These are phyloP conservation scores for Coffea humblotiana DNA, from an alignment of 305 asterid genomes.

Conservation along the genomic window DNA sequence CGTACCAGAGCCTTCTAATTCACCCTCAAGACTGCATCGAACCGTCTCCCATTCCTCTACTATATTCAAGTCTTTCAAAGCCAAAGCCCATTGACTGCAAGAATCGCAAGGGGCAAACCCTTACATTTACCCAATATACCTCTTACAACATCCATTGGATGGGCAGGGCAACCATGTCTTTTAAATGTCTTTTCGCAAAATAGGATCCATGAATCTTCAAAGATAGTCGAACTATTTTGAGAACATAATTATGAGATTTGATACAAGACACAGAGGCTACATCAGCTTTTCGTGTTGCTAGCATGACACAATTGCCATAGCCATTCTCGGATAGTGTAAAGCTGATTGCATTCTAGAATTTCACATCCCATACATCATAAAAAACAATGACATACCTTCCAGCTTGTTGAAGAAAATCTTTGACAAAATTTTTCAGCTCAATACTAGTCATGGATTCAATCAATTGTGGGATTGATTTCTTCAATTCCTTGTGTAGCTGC, in stretches of 20 bases:
- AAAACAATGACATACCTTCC: too few species aligned
- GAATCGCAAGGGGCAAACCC: too few species aligned
- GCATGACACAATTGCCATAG: too few species aligned
- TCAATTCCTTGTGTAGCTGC: not conserved
- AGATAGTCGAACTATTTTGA: conserved; percentile 22
- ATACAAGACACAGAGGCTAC: conserved; percentile 18
- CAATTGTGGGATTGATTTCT: not conserved
- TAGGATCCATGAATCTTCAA: conserved; percentile 27
- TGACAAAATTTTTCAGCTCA: too few species aligned
- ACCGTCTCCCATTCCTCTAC: not conserved
- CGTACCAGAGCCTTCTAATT: not conserved
- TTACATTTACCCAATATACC: too few species aligned
- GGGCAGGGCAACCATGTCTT: conserved; percentile 25
- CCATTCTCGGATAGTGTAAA: too few species aligned
- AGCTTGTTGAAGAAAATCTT: too few species aligned
- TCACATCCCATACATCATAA: too few species aligned
- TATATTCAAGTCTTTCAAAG: too few species aligned
- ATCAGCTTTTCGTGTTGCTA: conserved; percentile 22
- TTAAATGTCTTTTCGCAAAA: conserved; percentile 31
- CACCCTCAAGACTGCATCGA: not conserved
- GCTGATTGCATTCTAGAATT: too few species aligned
- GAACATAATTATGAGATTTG: not conserved
- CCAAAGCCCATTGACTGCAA: too few species aligned
- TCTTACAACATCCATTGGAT: not conserved
- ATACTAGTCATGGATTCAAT: not conserved